These are phyloP conservation scores for Fagopyrum tataricum DNA, from an alignment of 148 eudicot genomes.

Conservation along the genomic window DNA sequence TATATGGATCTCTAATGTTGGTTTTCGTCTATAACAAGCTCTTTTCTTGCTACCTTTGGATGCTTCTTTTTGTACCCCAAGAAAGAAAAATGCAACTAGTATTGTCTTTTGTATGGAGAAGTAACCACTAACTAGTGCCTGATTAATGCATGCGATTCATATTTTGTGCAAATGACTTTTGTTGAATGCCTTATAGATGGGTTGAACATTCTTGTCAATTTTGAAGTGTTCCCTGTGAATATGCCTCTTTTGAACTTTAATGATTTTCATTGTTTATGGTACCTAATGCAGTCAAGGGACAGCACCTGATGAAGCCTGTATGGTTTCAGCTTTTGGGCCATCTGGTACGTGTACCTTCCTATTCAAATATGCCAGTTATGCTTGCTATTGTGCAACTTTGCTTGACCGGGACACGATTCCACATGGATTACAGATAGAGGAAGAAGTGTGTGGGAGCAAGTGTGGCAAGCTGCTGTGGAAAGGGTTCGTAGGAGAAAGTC, in stretches of 20 bases:
- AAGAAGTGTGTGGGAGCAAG: conserved; percentile 66
- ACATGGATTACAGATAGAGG: conserved; percentile 48
- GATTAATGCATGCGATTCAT: background rate
- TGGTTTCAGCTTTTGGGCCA: conserved; percentile 88
- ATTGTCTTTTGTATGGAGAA: background rate
- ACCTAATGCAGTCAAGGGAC: conserved; percentile 68
- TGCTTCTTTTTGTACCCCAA: background rate
- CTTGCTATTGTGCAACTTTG: background rate
- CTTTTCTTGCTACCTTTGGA: background rate
- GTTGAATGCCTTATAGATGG: background rate
- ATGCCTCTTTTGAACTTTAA: background rate
- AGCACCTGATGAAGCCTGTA: conserved; percentile 87
- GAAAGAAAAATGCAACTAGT: background rate
- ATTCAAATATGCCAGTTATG: conserved; percentile 8
- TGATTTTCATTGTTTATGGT: conserved; percentile 13
- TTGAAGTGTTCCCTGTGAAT: background rate
- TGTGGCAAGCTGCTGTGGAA: conserved; percentile 71
- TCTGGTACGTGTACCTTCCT: conserved; percentile 43
- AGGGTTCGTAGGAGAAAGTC: conserved; percentile 58
- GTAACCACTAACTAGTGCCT: background rate
- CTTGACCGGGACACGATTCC: conserved; percentile 13
- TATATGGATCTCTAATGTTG: conserved; percentile 94
- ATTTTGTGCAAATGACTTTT: background rate
- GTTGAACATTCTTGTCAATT: background rate
- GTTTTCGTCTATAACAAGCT: conserved; percentile 22